A percentile compares a stretch with the other conserved stretches of the same genome.
Evolutionary conservation across 441 rosid genomes (phyloP).

Genomic region (Erysimum cheiri): DNA sequence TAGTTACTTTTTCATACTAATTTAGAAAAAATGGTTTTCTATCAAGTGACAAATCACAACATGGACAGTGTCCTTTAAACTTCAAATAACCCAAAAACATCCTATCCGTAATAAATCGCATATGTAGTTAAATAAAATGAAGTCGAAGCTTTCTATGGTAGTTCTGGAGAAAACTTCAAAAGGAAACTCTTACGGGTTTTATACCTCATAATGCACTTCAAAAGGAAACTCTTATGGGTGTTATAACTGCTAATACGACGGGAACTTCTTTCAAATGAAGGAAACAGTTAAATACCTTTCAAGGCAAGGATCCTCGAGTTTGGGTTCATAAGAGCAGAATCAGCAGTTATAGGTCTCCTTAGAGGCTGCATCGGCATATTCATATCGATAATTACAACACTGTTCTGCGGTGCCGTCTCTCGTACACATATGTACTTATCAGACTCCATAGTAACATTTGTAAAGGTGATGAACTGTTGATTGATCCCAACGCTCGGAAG

Average conservation of each 20-base stretch:
- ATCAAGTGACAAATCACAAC: constrained; percentile 30
- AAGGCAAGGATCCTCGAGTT: constrained; percentile 88
- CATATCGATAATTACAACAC: constrained; percentile 96
- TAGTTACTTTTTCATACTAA: constrained; percentile 22
- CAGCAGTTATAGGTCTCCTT: constrained; percentile 96
- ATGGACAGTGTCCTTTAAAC: constrained; percentile 11
- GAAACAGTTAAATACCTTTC: constrained; percentile 60
- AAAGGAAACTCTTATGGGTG: constrained; percentile 31
- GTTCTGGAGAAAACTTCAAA: constrained; percentile 15
- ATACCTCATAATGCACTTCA: constrained; percentile 12
- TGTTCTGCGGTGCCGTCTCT: constrained; percentile 96
- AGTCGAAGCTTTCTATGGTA: constrained; percentile 10
- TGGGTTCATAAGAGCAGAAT: constrained; percentile 98
- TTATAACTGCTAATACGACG: neutral
- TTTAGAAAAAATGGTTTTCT: neutral
- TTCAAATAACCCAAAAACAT: neutral
- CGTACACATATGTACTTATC: constrained; percentile 72
- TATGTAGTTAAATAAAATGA: constrained; percentile 8
- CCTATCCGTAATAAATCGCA: constrained; percentile 11
- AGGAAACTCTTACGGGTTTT: constrained; percentile 28
- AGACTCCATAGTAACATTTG: constrained; percentile 83
- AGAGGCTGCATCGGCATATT: constrained; percentile 94
- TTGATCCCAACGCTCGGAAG: constrained; percentile 81
- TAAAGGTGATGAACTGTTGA: constrained; percentile 87
- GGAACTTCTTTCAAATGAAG: neutral